phyloP scores from a whole-genome alignment of 2,329 filamentous ascomycete species.

The Fusarium pseudoanthophilum region DNA sequence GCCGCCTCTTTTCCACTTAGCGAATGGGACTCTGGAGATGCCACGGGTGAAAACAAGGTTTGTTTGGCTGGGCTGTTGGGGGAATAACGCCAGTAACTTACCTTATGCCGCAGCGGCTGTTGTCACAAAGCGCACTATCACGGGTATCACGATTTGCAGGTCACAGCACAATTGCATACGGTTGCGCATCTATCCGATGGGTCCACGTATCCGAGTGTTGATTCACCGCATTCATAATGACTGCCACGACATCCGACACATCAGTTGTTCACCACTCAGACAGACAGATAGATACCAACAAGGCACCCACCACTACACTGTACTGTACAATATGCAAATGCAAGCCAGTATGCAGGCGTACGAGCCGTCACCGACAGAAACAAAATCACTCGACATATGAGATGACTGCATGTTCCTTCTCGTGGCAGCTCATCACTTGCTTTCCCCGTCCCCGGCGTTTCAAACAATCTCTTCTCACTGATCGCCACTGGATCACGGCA shows the following conservation, averaged over 20 bases:
- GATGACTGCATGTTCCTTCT: not conserved
- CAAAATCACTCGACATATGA: not conserved
- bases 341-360: not conserved
- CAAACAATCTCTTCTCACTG: not conserved
- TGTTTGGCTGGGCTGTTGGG: slow-evolving; percentile 3
- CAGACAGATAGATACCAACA: not conserved
- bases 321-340: not conserved
- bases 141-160: slow-evolving; percentile 4
- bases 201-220: slow-evolving; percentile 31
- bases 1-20: slow-evolving; percentile 16
- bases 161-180: slow-evolving; percentile 6
- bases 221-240: slow-evolving; percentile 27
- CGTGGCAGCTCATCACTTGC: slow-evolving; percentile 1
- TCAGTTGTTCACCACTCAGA: slow-evolving; percentile 10
- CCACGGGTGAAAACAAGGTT: slow-evolving; percentile 5
- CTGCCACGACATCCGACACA: slow-evolving; percentile 23
- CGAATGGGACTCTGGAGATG: slow-evolving; percentile 18
- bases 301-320: not conserved
- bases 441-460: not conserved
- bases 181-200: slow-evolving; percentile 13
- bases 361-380: not conserved
- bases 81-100: not conserved
- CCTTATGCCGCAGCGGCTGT: slow-evolving; percentile 5
- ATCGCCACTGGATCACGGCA: not conserved
- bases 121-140: not conserved